A percentile compares a stretch with the other conserved stretches of the same genome.
These are phyloP conservation scores for Carex cristatella DNA, from an alignment of 176 grass and related monocot genomes.

Conservation along the genomic window DNA sequence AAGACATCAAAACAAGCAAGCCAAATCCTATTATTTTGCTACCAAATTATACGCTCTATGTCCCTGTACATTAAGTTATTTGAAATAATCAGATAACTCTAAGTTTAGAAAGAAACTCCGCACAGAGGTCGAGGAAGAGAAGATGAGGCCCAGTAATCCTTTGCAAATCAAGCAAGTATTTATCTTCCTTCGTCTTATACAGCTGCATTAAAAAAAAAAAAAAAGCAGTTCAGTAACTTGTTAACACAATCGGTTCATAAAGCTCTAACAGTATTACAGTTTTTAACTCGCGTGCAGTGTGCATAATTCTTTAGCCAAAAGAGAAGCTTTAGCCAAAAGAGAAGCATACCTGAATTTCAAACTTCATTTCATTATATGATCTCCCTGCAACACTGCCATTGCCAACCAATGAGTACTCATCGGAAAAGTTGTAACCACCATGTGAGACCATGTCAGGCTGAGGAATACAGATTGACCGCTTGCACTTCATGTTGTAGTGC, in stretches of 20 bases:
- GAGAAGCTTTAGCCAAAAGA: background rate
- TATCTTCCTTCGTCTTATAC: conserved; percentile 80
- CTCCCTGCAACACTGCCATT: conserved; percentile 42
- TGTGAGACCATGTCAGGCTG: conserved; percentile 42
- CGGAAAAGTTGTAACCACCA: conserved; percentile 45
- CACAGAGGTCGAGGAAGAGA: conserved; percentile 83
- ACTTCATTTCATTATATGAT: conserved; percentile 59
- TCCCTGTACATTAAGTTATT: conserved; percentile 1
- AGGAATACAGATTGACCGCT: conserved; percentile 41
- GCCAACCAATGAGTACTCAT: conserved; percentile 53
- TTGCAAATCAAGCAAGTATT: conserved; percentile 92
- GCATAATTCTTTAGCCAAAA: background rate
- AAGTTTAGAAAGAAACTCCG: conserved; percentile 76
- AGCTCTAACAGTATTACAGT: background rate
- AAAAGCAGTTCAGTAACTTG: background rate
- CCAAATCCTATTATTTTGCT: conserved; percentile 3
- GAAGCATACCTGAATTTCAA: conserved; percentile 82
- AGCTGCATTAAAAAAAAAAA: conserved; percentile 40
- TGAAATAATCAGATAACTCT: conserved; percentile 48
- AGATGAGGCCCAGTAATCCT: conserved; percentile 71
- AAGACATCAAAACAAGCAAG: conserved; percentile 1
- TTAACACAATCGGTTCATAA: background rate
- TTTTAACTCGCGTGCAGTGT: background rate
- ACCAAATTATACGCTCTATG: background rate
- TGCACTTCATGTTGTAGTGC: conserved; percentile 99